Percentiles rank a stretch among this genome's conserved stretches.
Evolutionary conservation across 2,329 filamentous ascomycete genomes (phyloP).

Genomic region (Cercospora sojina): DNA sequence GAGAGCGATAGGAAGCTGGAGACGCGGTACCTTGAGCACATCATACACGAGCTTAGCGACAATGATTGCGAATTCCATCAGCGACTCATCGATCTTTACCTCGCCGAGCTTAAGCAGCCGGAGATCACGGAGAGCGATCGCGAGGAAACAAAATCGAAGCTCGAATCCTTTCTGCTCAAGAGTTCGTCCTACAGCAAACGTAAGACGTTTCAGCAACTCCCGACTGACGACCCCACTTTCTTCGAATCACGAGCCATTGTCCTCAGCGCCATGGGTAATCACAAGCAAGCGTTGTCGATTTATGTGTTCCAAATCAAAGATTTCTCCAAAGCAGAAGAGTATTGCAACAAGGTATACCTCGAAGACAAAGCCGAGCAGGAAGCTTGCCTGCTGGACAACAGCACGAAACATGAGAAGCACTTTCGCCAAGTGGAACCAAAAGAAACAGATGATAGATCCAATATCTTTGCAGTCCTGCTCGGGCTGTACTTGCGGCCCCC

Average conservation of each 20-base stretch:
- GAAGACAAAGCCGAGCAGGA: slow-evolving; percentile 41
- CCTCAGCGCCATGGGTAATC: slow-evolving; percentile 89
- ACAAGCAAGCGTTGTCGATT: slow-evolving; percentile 93
- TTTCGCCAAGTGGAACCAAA: slow-evolving; percentile 50
- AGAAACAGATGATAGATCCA: slow-evolving; percentile 56
- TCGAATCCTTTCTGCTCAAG: slow-evolving; percentile 72
- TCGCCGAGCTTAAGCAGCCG: slow-evolving; percentile 52
- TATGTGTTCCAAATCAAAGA: slow-evolving; percentile 94
- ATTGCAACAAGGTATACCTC: slow-evolving; percentile 85
- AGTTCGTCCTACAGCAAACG: slow-evolving; percentile 72
- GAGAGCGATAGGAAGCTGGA: slow-evolving; percentile 69
- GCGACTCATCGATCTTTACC: slow-evolving; percentile 70
- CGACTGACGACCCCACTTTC: slow-evolving; percentile 77
- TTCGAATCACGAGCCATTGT: slow-evolving; percentile 89
- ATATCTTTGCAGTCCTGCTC: slow-evolving; percentile 89
- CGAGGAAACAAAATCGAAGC: slow-evolving; percentile 50
- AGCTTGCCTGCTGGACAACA: slow-evolving; percentile 28
- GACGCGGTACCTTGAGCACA: slow-evolving; percentile 81
- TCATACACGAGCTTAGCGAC: slow-evolving; percentile 84
- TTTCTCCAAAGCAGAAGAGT: slow-evolving; percentile 90
- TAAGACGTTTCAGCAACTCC: slow-evolving; percentile 70
- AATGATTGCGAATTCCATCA: slow-evolving; percentile 85
- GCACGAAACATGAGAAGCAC: slow-evolving; percentile 27
- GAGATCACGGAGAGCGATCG: slow-evolving; percentile 38
- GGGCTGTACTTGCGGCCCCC: slow-evolving; percentile 85